Percentiles rank a stretch among this genome's conserved stretches.
These are phyloP conservation scores for Botrytis deweyae DNA, from an alignment of 2,329 filamentous ascomycete genomes.

Conservation along the genomic window DNA sequence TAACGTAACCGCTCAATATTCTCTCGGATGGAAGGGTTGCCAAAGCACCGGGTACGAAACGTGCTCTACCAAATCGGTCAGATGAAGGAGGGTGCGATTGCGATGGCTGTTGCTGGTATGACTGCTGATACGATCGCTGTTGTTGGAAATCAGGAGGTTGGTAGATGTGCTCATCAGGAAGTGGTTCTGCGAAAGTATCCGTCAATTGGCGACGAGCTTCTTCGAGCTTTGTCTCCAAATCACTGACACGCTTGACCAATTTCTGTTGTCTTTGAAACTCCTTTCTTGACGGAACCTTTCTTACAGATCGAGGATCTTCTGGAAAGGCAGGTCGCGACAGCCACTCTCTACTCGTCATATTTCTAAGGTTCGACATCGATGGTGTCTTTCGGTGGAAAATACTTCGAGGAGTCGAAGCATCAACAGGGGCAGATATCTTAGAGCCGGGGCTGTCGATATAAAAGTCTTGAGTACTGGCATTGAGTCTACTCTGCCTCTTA, in stretches of 20 bases:
- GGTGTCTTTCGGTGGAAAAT: slow-evolving; percentile 32
- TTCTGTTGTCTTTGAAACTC: slow-evolving; percentile 58
- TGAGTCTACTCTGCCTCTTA: slow-evolving; percentile 33
- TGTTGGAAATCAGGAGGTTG: slow-evolving; percentile 8
- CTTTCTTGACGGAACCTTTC: slow-evolving; percentile 52
- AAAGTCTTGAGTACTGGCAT: slow-evolving; percentile 29
- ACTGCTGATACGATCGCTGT: background rate
- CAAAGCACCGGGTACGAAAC: slow-evolving; percentile 45
- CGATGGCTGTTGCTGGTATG: slow-evolving; percentile 21
- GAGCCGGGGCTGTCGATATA: slow-evolving; percentile 19
- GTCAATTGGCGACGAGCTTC: slow-evolving; percentile 55
- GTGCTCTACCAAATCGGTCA: slow-evolving; percentile 37
- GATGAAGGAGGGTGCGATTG: slow-evolving; percentile 1
- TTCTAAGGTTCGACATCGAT: slow-evolving; percentile 33
- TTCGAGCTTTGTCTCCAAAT: slow-evolving; percentile 58
- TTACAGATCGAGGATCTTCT: slow-evolving; percentile 28
- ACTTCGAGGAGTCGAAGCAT: slow-evolving; percentile 26
- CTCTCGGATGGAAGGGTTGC: slow-evolving; percentile 48
- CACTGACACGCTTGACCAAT: slow-evolving; percentile 58
- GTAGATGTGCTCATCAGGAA: slow-evolving; percentile 32
- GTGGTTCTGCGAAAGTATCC: slow-evolving; percentile 45
- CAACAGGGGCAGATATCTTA: slow-evolving; percentile 22
- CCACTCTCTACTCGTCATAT: slow-evolving; percentile 22
- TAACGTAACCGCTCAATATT: slow-evolving; percentile 41
- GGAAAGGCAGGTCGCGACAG: background rate